A percentile compares a stretch with the other conserved stretches of the same genome.
These are phyloP conservation scores for Borealophlyctis nickersoniae DNA, from an alignment of 192 early-diverging fungal genomes.

Conservation along the genomic window DNA sequence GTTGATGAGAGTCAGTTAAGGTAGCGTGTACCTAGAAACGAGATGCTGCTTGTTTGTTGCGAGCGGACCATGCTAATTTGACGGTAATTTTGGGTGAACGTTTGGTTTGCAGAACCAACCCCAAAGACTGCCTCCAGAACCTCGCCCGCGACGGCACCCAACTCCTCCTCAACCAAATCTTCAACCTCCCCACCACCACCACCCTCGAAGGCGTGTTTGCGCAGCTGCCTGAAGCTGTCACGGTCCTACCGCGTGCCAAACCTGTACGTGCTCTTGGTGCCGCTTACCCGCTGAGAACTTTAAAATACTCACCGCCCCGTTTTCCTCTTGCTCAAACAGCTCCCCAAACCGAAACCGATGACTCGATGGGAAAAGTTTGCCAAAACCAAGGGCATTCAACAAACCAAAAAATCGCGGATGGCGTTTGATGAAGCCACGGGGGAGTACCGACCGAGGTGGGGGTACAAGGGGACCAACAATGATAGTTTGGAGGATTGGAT, in stretches of 20 bases:
- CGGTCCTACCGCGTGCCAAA: slow-evolving; percentile 83
- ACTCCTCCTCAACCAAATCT: slow-evolving; percentile 84
- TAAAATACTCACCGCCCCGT: background rate
- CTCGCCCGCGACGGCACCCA: slow-evolving; percentile 69
- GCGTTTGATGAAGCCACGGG: slow-evolving; percentile 78
- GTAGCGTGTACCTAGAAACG: no score
- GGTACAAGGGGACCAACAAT: slow-evolving; percentile 78
- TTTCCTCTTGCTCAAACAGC: no score
- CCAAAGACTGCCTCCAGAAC: slow-evolving; percentile 18
- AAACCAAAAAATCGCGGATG: slow-evolving; percentile 75
- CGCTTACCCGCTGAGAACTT: background rate
- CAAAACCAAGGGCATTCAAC: slow-evolving; percentile 89
- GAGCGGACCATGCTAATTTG: no score
- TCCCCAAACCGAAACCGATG: slow-evolving; percentile 83
- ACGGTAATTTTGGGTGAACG: no score
- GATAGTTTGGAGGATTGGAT: slow-evolving; percentile 80
- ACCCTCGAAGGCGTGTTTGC: slow-evolving; percentile 76
- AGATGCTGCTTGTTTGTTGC: no score
- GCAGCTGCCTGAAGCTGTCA: slow-evolving; percentile 64
- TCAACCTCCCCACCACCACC: slow-evolving; percentile 66
- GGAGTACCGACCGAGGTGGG: slow-evolving; percentile 86
- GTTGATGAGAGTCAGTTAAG: slow-evolving; percentile 53
- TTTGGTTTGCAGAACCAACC: background rate
- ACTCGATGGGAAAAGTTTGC: slow-evolving; percentile 99
- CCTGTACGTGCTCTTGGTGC: slow-evolving; percentile 43